Base-by-base conservation (phyloP, 2,329 filamentous ascomycete genomes). In the Sporothrix inflata region DNA sequence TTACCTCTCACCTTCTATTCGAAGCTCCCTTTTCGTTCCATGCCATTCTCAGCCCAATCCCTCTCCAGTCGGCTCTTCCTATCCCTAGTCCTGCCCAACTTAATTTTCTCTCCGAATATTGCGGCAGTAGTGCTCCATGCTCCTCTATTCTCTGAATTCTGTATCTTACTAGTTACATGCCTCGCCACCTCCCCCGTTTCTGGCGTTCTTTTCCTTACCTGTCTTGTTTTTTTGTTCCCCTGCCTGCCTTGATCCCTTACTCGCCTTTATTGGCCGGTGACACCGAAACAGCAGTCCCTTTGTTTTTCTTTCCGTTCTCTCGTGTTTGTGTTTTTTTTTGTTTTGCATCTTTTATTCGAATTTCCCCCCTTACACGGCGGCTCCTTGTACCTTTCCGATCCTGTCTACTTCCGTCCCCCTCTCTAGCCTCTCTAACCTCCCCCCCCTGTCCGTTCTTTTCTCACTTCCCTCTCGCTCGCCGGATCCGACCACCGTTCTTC, bases 401-500 rank as follows among this genome's bases (percentile, higher is more conserved):
- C 60, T 45, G 7, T 65, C 60, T 42, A 65, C 38, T 9, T 45
- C 34, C 21, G 60, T 16, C 45, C 45, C 4, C 45, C 16, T 61
- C 57, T 19, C 9, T 30, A 55, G 51, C 60, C n/a, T n/a, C n/a
- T n/a, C n/a, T n/a, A n/a, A n/a, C n/a, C n/a, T n/a, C n/a, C n/a
- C n/a, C 45, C 60, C 60, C 60, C 19, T 68, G n/a, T 24, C 21
- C 49, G 27, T 24, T 40, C n/a, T n/a, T 42, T 65, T 19, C 21
- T 42, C 38, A 45, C 34, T 12, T 38, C 16, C 7, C 19, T 9
- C n/a, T 47, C 70, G 34, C 49, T 30, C 38, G 49, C 51, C 34
- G 38, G 40, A 61, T 70, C 49, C 55, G 14, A 49, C 67, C 60
- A 61, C 3, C 49, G 34, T 70, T 73, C 60, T 30, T 24, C 40